phyloP scores from a whole-genome alignment of 257 asterid genomes.

The Mitragyna speciosa region DNA sequence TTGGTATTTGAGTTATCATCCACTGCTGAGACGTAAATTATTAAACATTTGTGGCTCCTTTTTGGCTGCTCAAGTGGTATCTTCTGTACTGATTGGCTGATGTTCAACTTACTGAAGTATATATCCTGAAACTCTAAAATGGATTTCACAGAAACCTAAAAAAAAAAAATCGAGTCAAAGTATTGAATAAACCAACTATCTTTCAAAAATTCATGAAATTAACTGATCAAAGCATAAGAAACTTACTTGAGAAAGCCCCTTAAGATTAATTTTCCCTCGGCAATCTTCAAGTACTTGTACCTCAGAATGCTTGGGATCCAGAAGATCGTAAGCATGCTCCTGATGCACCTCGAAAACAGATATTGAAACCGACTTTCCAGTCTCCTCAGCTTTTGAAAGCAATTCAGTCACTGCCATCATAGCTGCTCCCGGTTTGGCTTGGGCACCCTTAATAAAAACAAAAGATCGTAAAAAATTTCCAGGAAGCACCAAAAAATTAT shows the following conservation, averaged over 20 bases:
- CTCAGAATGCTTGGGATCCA: constrained; percentile 51
- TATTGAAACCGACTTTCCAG: constrained; percentile 42
- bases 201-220: background rate
- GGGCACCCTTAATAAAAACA: constrained; percentile 46
- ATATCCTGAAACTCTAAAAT: constrained; percentile 45
- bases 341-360: constrained; percentile 66
- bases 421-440: constrained; percentile 68
- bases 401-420: constrained; percentile 64
- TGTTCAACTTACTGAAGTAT: constrained; percentile 32
- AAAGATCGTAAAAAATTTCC: constrained; percentile 7
- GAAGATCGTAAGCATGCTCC: constrained; percentile 66
- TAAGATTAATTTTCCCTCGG: constrained; percentile 66
- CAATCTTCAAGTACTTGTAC: constrained; percentile 69
- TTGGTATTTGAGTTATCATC: constrained; percentile 39
- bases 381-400: constrained; percentile 49
- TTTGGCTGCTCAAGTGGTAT: constrained; percentile 34
- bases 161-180: constrained; percentile 18
- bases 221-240: background rate
- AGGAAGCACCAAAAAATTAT: background rate
- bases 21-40: constrained; percentile 49
- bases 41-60: constrained; percentile 65
- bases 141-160: constrained; percentile 57
- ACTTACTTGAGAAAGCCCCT: constrained; percentile 79
- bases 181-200: background rate
- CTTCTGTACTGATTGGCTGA: constrained; percentile 36